phyloP scores from a whole-genome alignment of 139 green algal species.

The Chlorella sp. region DNA sequence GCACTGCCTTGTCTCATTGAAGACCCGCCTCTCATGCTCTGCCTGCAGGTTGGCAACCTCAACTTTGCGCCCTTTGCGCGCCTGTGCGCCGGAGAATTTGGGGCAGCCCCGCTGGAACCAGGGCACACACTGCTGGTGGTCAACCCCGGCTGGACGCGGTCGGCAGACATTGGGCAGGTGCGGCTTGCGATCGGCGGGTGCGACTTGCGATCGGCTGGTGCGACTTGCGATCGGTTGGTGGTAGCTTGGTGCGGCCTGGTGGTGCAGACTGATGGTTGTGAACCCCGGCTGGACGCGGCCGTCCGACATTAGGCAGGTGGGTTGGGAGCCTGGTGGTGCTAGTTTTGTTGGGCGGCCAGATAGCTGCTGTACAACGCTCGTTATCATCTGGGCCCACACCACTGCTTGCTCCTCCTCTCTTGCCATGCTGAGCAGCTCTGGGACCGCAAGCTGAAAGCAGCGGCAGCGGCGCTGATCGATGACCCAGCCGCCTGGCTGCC shows the following conservation, averaged over 20 bases:
- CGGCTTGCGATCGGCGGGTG: too few relatives aligned
- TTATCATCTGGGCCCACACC: too few relatives aligned
- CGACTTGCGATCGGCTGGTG: too few relatives aligned
- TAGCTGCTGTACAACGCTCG: too few relatives aligned
- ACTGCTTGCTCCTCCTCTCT: background rate
- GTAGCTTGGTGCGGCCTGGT: too few relatives aligned
- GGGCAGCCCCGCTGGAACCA: conserved; percentile 3
- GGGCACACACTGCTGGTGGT: conserved; percentile 25
- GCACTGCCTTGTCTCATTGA: background rate
- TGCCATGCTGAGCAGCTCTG: background rate
- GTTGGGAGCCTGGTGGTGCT: too few relatives aligned
- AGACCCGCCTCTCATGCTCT: background rate
- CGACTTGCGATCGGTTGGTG: too few relatives aligned
- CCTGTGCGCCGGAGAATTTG: conserved; percentile 37
- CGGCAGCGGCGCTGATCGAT: conserved; percentile 27
- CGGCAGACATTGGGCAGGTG: conserved; percentile 20
- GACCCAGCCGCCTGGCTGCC: conserved; percentile 12
- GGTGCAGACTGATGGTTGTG: too few relatives aligned
- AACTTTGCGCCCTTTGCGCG: conserved; percentile 31
- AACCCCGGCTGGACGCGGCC: too few relatives aligned
- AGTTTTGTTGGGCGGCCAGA: too few relatives aligned
- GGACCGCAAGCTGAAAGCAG: conserved; percentile 22
- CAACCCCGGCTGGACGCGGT: conserved; percentile 21
- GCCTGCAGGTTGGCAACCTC: conserved; percentile 9
- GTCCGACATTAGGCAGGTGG: too few relatives aligned